Percentiles rank a stretch among this genome's conserved stretches.
These are phyloP conservation scores for Zasmidium cellare DNA, from an alignment of 2,329 filamentous ascomycete genomes.

Conservation along the genomic window DNA sequence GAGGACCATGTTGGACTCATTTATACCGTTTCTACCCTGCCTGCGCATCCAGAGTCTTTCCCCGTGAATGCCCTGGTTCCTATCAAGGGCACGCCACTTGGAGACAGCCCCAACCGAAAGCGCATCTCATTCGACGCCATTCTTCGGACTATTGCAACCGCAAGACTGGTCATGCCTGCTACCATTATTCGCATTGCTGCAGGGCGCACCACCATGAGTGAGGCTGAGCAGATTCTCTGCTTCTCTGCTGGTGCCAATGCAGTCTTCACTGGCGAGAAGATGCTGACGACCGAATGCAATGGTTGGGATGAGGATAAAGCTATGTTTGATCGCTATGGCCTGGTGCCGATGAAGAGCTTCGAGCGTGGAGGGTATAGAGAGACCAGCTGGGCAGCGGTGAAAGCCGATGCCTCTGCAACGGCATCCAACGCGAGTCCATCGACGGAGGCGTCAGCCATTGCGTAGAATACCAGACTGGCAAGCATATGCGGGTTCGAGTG, in stretches of 20 bases:
- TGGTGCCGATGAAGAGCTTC: constrained; percentile 67
- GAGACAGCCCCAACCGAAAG: constrained; percentile 55
- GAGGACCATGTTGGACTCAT: constrained; percentile 80
- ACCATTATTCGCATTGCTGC: constrained; percentile 88
- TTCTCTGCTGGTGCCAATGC: constrained; percentile 91
- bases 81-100: constrained; percentile 85
- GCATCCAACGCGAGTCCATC: not conserved
- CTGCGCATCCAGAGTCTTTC: constrained; percentile 83
- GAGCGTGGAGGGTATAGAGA: constrained; percentile 36
- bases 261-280: constrained; percentile 94
- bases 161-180: constrained; percentile 76
- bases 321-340: constrained; percentile 82
- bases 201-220: constrained; percentile 77
- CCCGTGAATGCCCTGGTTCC: constrained; percentile 89
- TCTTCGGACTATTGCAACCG: constrained; percentile 80
- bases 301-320: constrained; percentile 85
- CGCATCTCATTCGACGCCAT: constrained; percentile 76
- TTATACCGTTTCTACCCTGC: constrained; percentile 78
- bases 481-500: no score
- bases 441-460: not conserved
- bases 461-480: no score
- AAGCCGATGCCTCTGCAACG: constrained; percentile 15
- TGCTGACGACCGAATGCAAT: constrained; percentile 89
- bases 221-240: constrained; percentile 86
- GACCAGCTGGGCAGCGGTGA: constrained; percentile 29